Evolutionary conservation across 192 early-diverging fungal genomes (phyloP).

Genomic region (Umbelopsis sp.): DNA sequence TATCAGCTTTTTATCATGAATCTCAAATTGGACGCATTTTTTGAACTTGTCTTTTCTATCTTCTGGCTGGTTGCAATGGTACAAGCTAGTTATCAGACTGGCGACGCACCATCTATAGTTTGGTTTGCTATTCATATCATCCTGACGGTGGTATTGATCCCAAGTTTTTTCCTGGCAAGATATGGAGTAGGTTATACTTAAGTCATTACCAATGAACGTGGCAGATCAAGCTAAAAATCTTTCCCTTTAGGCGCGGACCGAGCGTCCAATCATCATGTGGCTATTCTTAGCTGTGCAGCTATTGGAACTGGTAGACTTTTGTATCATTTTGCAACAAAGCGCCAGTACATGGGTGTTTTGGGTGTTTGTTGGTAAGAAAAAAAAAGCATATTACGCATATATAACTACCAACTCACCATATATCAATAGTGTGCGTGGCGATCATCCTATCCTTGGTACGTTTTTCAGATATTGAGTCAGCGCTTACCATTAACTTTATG

Average conservation of each 20-base stretch:
- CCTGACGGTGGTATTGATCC: slow-evolving; percentile 16
- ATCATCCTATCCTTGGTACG: slow-evolving; percentile 28
- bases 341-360: slow-evolving; percentile 26
- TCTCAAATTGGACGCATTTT: slow-evolving; percentile 31
- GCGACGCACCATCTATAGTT: not conserved
- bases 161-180: slow-evolving; percentile 23
- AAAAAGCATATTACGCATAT: not conserved
- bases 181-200: not conserved
- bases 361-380: slow-evolving; percentile 25
- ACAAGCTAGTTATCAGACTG: slow-evolving; percentile 16
- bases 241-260: not conserved
- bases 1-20: slow-evolving; percentile 20
- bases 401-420: not conserved
- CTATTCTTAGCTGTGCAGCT: slow-evolving; percentile 5
- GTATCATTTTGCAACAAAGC: slow-evolving; percentile 28
- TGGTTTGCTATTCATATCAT: slow-evolving; percentile 29
- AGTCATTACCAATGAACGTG: not conserved
- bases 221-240: not conserved
- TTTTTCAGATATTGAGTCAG: too few species aligned
- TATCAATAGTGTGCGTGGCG: slow-evolving; percentile 20
- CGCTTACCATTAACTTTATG: too few species aligned
- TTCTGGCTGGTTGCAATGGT: slow-evolving; percentile 29
- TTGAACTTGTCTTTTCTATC: slow-evolving; percentile 21
- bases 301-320: slow-evolving; percentile 24
- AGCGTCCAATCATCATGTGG: slow-evolving; percentile 21